Percentiles rank a stretch among this genome's conserved stretches.
phyloP scores from a whole-genome alignment of 176 grass and related monocot genomes.

The Metroxylon sagu region DNA sequence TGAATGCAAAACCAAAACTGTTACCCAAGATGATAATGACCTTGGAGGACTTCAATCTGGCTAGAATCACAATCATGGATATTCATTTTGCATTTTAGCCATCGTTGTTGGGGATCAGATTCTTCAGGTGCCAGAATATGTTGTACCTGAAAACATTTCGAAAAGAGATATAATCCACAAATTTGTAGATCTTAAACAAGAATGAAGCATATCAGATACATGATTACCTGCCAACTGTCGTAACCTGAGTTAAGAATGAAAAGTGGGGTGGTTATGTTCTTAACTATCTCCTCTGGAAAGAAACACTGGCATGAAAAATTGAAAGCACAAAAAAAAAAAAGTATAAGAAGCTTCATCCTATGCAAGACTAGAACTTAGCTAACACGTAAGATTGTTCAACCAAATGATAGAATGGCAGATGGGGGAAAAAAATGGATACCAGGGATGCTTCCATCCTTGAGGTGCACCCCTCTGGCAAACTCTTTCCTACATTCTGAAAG shows the following conservation, averaged over 20 bases:
- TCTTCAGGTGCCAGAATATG: conserved; percentile 51
- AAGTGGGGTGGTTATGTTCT: conserved; percentile 43
- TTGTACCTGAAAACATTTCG: conserved; percentile 35
- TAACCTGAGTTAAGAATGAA: conserved; percentile 87
- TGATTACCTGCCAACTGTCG: conserved; percentile 73
- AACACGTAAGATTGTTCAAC: not conserved
- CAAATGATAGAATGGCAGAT: conserved; percentile 6
- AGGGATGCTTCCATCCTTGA: conserved; percentile 17
- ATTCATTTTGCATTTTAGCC: conserved; percentile 57
- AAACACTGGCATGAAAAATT: conserved; percentile 42
- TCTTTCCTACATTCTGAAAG: conserved; percentile 21
- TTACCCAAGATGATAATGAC: conserved; percentile 20
- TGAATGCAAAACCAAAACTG: not conserved
- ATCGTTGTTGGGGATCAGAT: conserved; percentile 48
- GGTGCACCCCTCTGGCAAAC: conserved; percentile 11
- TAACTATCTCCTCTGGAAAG: conserved; percentile 71
- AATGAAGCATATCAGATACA: conserved; percentile 3
- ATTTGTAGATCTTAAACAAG: not conserved
- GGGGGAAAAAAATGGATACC: not conserved
- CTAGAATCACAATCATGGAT: conserved; percentile 56
- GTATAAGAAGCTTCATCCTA: too few species aligned
- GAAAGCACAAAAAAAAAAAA: not conserved
- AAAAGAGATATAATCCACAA: not conserved
- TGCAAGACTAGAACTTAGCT: not conserved
- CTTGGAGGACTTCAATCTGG: conserved; percentile 63